A percentile compares a stretch with the other conserved stretches of the same genome.
Evolutionary conservation across 2,329 filamentous ascomycete genomes (phyloP).

Genomic region (Rhexocercosporidium sp.): DNA sequence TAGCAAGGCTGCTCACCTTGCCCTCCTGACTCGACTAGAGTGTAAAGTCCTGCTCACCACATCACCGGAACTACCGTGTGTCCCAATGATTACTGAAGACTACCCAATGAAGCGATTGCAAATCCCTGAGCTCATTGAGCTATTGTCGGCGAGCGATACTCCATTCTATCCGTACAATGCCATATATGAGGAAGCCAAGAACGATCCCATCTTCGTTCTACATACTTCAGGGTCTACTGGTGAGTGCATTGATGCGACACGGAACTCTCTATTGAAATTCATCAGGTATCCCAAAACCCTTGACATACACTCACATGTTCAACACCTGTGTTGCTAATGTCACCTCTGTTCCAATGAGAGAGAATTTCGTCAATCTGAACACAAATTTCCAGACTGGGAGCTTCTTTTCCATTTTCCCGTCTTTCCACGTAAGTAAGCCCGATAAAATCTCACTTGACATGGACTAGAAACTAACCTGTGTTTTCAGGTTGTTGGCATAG

Average conservation of each 20-base stretch:
- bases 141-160: neutral
- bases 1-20: neutral
- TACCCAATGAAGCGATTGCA: neutral
- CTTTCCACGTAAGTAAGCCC: constrained; percentile 11
- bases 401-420: constrained; percentile 9
- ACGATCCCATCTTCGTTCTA: constrained; percentile 6
- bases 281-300: constrained; percentile 1
- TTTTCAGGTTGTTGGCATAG: neutral
- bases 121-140: neutral
- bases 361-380: constrained; percentile 2
- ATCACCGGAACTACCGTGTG: neutral
- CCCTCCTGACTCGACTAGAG: neutral
- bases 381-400: constrained; percentile 1
- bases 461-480: neutral
- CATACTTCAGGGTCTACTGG: constrained; percentile 12
- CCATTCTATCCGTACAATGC: neutral
- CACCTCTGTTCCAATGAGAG: constrained; percentile 1
- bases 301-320: constrained; percentile 8
- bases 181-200: neutral
- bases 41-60: constrained; percentile 6
- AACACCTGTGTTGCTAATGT: constrained; percentile 7
- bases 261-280: no score
- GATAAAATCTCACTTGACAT: no score
- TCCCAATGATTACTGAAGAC: constrained; percentile 3
- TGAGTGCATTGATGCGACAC: neutral